Evolutionary conservation across 352 stramenopile genomes (phyloP), one percentile per base, ranked within the genome.

Genomic region (Elongisporangium anandrum): DNA sequence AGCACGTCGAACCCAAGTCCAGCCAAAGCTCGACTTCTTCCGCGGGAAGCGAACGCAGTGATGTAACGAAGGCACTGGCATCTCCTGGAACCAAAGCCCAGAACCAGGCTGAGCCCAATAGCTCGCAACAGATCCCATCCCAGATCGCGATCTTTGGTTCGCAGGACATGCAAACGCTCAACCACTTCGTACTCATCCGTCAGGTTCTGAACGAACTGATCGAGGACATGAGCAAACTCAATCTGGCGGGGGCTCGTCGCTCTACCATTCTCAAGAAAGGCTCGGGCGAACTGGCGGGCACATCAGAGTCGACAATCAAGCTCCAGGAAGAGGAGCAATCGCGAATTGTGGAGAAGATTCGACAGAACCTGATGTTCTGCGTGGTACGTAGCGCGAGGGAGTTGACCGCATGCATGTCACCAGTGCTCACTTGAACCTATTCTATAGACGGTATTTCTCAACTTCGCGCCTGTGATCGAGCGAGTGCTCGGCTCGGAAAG

Each of bases 181-280:
- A 78, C 50, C 63, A 79, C 3, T 83, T 83, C 53, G 66, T 83
- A 22, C 55, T 80, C 19, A 62, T 80, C 49, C 63, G 69, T 21
- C 74, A 83, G 41, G 71, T 79, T 9, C 66, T 80, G 8, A 60
- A 73, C 59, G 63, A 78, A 24, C 66, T 72, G 12, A 69, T 83
- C 38, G 73, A 83, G 26, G 74, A 83, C 48, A 61, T 83, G 51
- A 75, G 74, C 58, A 54, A 73, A 4, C 60, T 83, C 41, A 83
- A 72, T 50, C 66, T 59, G 3, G 41, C 79, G 4, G 74, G 74
- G 5, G 60, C 73, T 1, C 59, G 74, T 29, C 68, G 69, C 10
- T 57, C 72, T 4, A 15, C 20, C 1, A 12, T 56, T 4, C 57
- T 58, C 50, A 63, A 58, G 23, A 54, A 50, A 21, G 21, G 19